phyloP scores from a whole-genome alignment of 768 basidiomycete species.

The Rhizopogon rudus region DNA sequence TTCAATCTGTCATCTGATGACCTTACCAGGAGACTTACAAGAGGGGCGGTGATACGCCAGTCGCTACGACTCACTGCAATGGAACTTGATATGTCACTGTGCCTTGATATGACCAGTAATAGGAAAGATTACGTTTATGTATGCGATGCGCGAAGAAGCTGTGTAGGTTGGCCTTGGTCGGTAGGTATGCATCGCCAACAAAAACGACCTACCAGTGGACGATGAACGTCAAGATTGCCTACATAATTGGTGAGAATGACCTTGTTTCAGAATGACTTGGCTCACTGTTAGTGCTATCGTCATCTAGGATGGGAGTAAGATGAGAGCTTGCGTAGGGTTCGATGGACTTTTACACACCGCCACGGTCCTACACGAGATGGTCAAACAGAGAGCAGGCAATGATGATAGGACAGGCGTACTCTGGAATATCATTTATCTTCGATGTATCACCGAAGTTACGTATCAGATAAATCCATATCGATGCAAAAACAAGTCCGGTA shows the following conservation, averaged over 20 bases:
- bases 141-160: conserved; percentile 39
- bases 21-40: conserved; percentile 23
- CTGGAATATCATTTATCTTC: conserved; percentile 39
- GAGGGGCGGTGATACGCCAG: conserved; percentile 26
- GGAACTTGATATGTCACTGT: not conserved
- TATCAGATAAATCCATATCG: conserved; percentile 42
- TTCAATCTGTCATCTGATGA: not conserved
- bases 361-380: conserved; percentile 12
- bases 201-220: conserved; percentile 41
- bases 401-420: conserved; percentile 23
- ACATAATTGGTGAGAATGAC: conserved; percentile 19
- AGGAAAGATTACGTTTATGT: conserved; percentile 29
- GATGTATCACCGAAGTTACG: conserved; percentile 33
- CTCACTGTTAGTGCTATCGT: conserved; percentile 29
- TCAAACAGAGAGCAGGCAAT: not conserved
- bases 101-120: not conserved
- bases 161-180: not conserved
- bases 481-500: conserved; percentile 34
- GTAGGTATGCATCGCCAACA: not conserved
- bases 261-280: not conserved
- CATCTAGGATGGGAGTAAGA: conserved; percentile 11
- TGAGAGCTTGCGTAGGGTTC: not conserved
- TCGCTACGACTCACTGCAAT: conserved; percentile 21
- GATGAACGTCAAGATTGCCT: conserved; percentile 43
- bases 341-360: conserved; percentile 16